phyloP scores from a whole-genome alignment of 2,329 filamentous ascomycete species.

The Beauveria caledonica region DNA sequence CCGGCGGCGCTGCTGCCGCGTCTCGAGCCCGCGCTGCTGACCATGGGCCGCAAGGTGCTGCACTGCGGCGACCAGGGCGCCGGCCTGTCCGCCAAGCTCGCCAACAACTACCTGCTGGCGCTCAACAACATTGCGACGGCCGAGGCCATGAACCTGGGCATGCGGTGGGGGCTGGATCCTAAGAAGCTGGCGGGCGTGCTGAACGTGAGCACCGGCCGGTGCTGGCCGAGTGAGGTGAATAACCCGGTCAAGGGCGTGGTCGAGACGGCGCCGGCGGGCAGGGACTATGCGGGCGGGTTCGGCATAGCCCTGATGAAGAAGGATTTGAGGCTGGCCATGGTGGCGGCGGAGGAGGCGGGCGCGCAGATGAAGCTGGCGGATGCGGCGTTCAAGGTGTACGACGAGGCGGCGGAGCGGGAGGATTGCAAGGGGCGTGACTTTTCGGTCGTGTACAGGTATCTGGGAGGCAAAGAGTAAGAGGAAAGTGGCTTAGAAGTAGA shows the following conservation, averaged over 20 bases:
- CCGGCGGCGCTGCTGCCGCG: constrained; percentile 51
- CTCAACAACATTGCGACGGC: constrained; percentile 77
- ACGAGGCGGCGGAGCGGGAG: constrained; percentile 52
- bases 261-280: constrained; percentile 62
- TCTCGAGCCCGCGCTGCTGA: constrained; percentile 59
- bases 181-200: constrained; percentile 72
- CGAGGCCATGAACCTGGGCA: constrained; percentile 59
- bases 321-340: constrained; percentile 63
- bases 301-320: constrained; percentile 74
- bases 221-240: constrained; percentile 94
- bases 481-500: neutral
- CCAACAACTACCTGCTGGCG: constrained; percentile 94
- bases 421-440: constrained; percentile 65
- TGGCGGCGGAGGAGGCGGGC: constrained; percentile 60
- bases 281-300: constrained; percentile 72
- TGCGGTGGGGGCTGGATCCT: constrained; percentile 51
- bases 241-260: constrained; percentile 87
- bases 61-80: constrained; percentile 80
- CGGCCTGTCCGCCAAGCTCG: constrained; percentile 84
- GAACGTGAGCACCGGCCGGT: constrained; percentile 87
- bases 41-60: constrained; percentile 81
- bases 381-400: constrained; percentile 59
- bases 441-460: constrained; percentile 69
- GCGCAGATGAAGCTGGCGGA: constrained; percentile 58
- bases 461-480: constrained; percentile 44